Percentiles rank a stretch among this genome's conserved stretches.
Evolutionary conservation across 192 early-diverging fungal species (phyloP).

Genomic region (Coemansia sp.): DNA sequence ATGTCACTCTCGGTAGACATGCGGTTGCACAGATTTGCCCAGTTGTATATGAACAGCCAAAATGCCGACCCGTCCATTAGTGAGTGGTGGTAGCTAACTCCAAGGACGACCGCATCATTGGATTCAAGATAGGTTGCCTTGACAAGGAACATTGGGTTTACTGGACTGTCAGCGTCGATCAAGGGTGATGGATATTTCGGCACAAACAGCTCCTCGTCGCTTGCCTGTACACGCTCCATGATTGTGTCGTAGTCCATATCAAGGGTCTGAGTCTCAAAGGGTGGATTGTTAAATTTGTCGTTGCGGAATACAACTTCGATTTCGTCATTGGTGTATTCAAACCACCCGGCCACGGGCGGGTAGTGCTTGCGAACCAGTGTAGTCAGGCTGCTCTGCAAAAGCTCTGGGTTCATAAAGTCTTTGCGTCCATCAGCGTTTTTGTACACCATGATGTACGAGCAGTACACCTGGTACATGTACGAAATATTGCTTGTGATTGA

Average conservation of each 20-base stretch:
- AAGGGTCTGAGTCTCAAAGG: constrained; percentile 27
- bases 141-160: constrained; percentile 43
- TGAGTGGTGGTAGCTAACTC: constrained; percentile 46
- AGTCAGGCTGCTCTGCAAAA: constrained; percentile 17
- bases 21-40: constrained; percentile 30
- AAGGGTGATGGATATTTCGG: constrained; percentile 13
- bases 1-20: neutral
- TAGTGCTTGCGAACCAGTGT: constrained; percentile 39
- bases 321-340: constrained; percentile 13
- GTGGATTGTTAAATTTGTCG: constrained; percentile 42
- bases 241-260: constrained; percentile 14
- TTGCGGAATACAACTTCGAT: constrained; percentile 31
- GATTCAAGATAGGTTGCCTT: constrained; percentile 30
- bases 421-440: constrained; percentile 12
- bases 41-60: constrained; percentile 49
- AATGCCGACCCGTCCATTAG: constrained; percentile 48
- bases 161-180: constrained; percentile 11
- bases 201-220: constrained; percentile 35
- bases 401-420: constrained; percentile 19
- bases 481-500: constrained; percentile 37
- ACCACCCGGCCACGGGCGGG: constrained; percentile 43
- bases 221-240: constrained; percentile 17
- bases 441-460: constrained; percentile 45
- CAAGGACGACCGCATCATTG: constrained; percentile 24
- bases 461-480: constrained; percentile 50